A percentile compares a stretch with the other conserved stretches of the same genome.
These are phyloP conservation scores for Blastobotrys raffinosifermentans DNA, from an alignment of 1,139 yeast species.

Conservation along the genomic window DNA sequence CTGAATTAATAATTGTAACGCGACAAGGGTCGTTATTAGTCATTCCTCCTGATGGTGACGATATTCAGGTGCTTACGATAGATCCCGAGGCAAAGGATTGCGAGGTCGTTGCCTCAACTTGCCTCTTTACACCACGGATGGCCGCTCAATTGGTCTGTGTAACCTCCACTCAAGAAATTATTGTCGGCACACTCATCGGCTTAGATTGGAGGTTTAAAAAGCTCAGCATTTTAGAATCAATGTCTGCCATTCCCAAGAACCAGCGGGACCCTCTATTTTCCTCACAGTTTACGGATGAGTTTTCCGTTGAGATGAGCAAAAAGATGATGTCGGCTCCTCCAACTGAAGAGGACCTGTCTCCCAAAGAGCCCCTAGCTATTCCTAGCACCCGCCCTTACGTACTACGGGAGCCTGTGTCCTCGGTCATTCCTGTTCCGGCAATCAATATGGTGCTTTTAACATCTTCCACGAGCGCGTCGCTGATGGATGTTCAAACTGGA, in stretches of 20 bases:
- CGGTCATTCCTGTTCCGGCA: slow-evolving; percentile 27
- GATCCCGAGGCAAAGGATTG: slow-evolving; percentile 11
- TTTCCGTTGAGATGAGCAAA: slow-evolving; percentile 3
- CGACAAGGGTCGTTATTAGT: slow-evolving; percentile 16
- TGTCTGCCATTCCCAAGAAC: slow-evolving; percentile 11
- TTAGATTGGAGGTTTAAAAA: slow-evolving; percentile 59
- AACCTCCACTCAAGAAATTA: slow-evolving; percentile 45
- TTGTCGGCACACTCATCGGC: slow-evolving; percentile 60
- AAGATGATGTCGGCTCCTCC: background rate
- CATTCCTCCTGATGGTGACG: slow-evolving; percentile 18
- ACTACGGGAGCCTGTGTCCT: slow-evolving; percentile 14
- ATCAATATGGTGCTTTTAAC: slow-evolving; percentile 28
- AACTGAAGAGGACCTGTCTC: slow-evolving; percentile 3
- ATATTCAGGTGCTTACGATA: slow-evolving; percentile 8
- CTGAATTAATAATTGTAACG: slow-evolving; percentile 20
- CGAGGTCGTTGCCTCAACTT: slow-evolving; percentile 44
- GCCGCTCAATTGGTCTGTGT: slow-evolving; percentile 64
- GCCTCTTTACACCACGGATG: slow-evolving; percentile 63
- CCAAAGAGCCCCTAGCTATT: slow-evolving; percentile 3
- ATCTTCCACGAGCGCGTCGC: slow-evolving; percentile 24
- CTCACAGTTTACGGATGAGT: slow-evolving; percentile 4
- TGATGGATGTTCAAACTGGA: slow-evolving; percentile 76
- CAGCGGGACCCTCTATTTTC: slow-evolving; percentile 7
- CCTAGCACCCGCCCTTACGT: slow-evolving; percentile 18
- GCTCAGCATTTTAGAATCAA: slow-evolving; percentile 41